phyloP scores from a whole-genome alignment of 2,329 filamentous ascomycete genomes.

The Cercospora citrullina region DNA sequence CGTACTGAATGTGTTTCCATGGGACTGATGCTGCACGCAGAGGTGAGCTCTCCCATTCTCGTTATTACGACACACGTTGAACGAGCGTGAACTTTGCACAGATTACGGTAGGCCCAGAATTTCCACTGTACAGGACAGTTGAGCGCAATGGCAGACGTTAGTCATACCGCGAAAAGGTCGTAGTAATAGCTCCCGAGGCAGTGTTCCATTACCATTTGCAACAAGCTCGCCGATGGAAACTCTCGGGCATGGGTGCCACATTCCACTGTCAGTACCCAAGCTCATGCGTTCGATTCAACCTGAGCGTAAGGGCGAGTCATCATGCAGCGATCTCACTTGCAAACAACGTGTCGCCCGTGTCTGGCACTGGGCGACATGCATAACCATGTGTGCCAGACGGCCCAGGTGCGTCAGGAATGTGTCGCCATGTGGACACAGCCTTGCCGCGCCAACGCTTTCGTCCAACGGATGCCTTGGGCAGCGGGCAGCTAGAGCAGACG shows the following conservation, averaged over 20 bases:
- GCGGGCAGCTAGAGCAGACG: conserved; percentile 10
- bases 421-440: conserved; percentile 14
- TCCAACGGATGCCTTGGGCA: conserved; percentile 2
- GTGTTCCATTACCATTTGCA: neutral
- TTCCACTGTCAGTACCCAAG: neutral
- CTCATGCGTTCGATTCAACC: conserved; percentile 2
- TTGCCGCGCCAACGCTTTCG: conserved; percentile 15
- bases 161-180: conserved; percentile 6
- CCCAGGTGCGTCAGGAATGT: conserved; percentile 7
- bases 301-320: conserved; percentile 6
- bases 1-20: neutral
- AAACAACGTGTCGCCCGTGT: conserved; percentile 8
- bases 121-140: neutral
- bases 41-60: neutral
- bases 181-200: conserved; percentile 3
- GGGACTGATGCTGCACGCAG: neutral
- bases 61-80: neutral
- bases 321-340: neutral
- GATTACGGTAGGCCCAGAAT: neutral
- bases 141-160: conserved; percentile 1
- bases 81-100: neutral
- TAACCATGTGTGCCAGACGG: conserved; percentile 4
- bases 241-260: neutral
- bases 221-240: neutral
- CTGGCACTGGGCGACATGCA: conserved; percentile 10